Conservation (phyloP, 1,139 yeast genomes). For the Yamadazyma aaseri region DNA sequence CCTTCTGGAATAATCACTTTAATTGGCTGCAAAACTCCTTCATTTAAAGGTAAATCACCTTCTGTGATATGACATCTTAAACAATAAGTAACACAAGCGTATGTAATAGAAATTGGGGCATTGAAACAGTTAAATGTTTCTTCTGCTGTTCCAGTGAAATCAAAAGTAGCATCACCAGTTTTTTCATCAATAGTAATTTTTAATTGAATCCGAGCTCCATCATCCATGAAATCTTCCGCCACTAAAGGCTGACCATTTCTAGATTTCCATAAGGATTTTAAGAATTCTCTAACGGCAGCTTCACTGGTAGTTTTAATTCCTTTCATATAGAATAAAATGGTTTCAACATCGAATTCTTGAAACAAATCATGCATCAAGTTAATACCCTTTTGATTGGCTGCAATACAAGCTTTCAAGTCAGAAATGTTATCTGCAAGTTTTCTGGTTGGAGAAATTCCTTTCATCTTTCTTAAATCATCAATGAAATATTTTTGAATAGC, state of each 20-base stretch:
- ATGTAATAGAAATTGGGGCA: constrained; percentile 45
- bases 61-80: constrained; percentile 49
- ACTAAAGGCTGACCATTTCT: constrained; percentile 31
- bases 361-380: constrained; percentile 47
- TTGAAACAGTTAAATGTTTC: constrained; percentile 43
- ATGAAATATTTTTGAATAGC: constrained; percentile 46
- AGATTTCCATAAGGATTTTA: constrained; percentile 32
- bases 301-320: constrained; percentile 65
- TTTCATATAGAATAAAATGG: constrained; percentile 58
- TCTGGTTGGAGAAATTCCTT: constrained; percentile 62
- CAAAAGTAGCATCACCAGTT: constrained; percentile 52
- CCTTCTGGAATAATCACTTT: constrained; percentile 36
- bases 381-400: constrained; percentile 66
- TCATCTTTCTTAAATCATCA: constrained; percentile 51
- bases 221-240: constrained; percentile 60
- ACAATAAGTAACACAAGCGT: constrained; percentile 42
- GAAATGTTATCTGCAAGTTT: constrained; percentile 58
- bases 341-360: constrained; percentile 47
- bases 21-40: constrained; percentile 44
- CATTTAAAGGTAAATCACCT: constrained; percentile 46
- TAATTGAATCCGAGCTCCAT: constrained; percentile 54
- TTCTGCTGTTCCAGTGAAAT: constrained; percentile 51
- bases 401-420: constrained; percentile 65
- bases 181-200: constrained; percentile 40
- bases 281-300: constrained; percentile 47